phyloP scores from a whole-genome alignment of 192 early-diverging fungal genomes.

The Coemansia sp. region DNA sequence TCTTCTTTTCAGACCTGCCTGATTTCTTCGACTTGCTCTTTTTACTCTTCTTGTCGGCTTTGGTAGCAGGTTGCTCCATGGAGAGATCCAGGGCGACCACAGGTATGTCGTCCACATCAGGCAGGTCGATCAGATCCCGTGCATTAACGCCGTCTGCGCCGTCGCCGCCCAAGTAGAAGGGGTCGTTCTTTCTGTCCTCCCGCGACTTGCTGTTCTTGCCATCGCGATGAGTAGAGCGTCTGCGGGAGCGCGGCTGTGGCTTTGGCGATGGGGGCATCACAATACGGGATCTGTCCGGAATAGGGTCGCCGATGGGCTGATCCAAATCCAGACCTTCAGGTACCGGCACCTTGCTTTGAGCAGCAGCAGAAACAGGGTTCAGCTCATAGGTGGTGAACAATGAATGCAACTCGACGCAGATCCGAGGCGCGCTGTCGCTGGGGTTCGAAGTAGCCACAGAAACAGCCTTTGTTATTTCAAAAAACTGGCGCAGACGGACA shows the following conservation, averaged over 20 bases:
- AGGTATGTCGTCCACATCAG: slow-evolving; percentile 79
- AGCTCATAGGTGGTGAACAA: slow-evolving; percentile 81
- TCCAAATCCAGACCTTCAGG: slow-evolving; percentile 87
- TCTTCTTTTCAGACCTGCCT: slow-evolving; percentile 8
- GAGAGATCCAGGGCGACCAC: slow-evolving; percentile 72
- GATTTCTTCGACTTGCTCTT: slow-evolving; percentile 9
- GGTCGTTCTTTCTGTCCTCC: slow-evolving; percentile 63
- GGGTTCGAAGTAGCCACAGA: slow-evolving; percentile 39
- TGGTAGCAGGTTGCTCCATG: slow-evolving; percentile 17
- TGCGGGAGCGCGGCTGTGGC: slow-evolving; percentile 9
- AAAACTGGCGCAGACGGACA: slow-evolving; percentile 26
- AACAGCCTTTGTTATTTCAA: slow-evolving; percentile 32
- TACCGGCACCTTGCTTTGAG: slow-evolving; percentile 86
- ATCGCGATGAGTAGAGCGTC: neutral
- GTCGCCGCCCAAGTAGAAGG: slow-evolving; percentile 45
- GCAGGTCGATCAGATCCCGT: slow-evolving; percentile 51
- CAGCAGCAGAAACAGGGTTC: slow-evolving; percentile 86
- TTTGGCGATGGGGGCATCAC: slow-evolving; percentile 51
- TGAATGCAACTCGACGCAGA: slow-evolving; percentile 60
- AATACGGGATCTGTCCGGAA: slow-evolving; percentile 61
- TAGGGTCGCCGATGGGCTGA: slow-evolving; percentile 71
- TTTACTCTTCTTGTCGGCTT: slow-evolving; percentile 15
- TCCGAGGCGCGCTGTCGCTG: slow-evolving; percentile 43
- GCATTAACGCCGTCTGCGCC: slow-evolving; percentile 28
- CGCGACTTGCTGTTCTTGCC: slow-evolving; percentile 7